Conservation (phyloP, 352 stramenopile species). For the Thraustochytrium striatum region DNA sequence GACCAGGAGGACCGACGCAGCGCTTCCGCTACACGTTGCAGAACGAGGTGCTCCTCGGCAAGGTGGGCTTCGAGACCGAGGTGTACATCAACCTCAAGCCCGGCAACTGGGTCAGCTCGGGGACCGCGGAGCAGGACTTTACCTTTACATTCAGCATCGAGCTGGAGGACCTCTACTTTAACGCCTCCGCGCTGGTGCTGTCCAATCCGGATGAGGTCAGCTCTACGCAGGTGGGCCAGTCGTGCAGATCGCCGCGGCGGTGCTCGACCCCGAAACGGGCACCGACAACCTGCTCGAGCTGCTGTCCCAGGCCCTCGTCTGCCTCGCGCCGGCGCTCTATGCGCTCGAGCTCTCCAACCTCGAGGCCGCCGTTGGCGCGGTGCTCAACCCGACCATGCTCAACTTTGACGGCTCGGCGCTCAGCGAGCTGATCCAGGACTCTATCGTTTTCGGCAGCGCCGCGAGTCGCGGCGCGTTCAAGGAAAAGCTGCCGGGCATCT, state of each 20-base stretch:
- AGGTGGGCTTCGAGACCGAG: neutral
- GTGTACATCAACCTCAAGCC: neutral
- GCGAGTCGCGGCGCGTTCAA: neutral
- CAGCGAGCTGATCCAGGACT: neutral
- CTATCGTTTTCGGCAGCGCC: constrained; percentile 19
- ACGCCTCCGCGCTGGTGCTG: neutral
- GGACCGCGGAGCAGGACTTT: neutral
- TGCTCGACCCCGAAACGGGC: neutral
- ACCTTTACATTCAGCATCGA: neutral
- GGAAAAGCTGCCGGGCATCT: constrained; percentile 12
- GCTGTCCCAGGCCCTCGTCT: neutral
- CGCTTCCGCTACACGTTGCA: neutral
- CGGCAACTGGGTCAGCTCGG: neutral
- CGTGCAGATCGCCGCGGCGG: neutral
- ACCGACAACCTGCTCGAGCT: neutral
- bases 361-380: neutral
- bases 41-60: neutral
- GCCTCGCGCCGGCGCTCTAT: neutral
- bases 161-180: neutral
- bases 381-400: neutral
- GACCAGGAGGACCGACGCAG: neutral
- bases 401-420: constrained; percentile 10
- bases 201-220: neutral
- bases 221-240: constrained; percentile 12
- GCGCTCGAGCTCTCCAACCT: constrained; percentile 22